Base-by-base conservation (phyloP, 1,139 yeast genomes). In the Sporopachydermia cereana region DNA sequence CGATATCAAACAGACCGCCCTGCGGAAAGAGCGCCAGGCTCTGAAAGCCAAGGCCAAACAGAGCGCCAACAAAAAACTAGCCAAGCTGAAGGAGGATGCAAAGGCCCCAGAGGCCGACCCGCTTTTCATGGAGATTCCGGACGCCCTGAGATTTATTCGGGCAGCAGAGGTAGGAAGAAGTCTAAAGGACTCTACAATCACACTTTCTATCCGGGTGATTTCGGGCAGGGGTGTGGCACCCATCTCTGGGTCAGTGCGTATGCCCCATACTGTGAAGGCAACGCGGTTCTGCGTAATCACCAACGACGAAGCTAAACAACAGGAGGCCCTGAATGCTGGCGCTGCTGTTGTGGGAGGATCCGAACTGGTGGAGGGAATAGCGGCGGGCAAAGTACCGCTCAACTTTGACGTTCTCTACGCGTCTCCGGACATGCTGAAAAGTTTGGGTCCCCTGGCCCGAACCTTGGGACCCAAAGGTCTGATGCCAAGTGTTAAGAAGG, bases 81-180 rank as follows among this genome's bases (percentile, higher is more conserved):
- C 18, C 43, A 45, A 34, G n/a, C 9, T 21, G 21, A 27, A 45
- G 21, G 36, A 41, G 17, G 21, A 16, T 41, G 20, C 20, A 16
- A 29, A 43, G 41, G 16, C 27, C 24, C 9, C 25, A 4, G 20
- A 3, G 20, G 30, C 49, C 45, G 55, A 65, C 48, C 85, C 88
- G 1, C 66, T 83, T 45, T 82, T 78, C 58, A 78, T 84, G 82
- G 79, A 77, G 42, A 71, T 85, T 12, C 76, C 84, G 12, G 63
- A 67, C 20, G 97, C 96, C 1, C 63, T 88, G 60, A 73, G 82
- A 56, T 88, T 80, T 57, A 60, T 91, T 48, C 72, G 96, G 51
- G 95, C 97, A 0, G 77, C 89, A 3, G 96, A 88, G 61, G 94
- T 86, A 3, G 97, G 97, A 3, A 77, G 84, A 55, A 77, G 91